Evolutionary conservation across 2,329 filamentous ascomycete genomes (phyloP).

Genomic region (Microdochium bolleyi): DNA sequence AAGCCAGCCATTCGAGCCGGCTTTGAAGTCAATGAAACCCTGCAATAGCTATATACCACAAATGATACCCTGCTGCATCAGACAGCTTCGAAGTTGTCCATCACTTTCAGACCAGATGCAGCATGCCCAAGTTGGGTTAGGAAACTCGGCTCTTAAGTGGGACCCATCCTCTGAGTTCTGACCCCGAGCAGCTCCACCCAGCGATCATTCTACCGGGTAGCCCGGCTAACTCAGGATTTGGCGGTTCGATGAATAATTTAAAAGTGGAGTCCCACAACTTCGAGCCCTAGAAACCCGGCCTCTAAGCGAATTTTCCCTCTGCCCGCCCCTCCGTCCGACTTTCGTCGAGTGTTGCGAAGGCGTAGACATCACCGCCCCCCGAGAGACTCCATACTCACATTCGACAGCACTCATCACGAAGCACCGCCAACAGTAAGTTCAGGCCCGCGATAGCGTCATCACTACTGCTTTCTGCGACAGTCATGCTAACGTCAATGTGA

Average conservation of each 20-base stretch:
- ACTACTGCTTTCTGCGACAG: constrained; percentile 5
- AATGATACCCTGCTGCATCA: too few relatives aligned
- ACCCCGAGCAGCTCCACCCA: background rate
- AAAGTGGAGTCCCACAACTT: background rate
- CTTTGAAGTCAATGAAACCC: background rate
- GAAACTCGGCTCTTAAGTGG: too few relatives aligned
- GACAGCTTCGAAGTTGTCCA: too few relatives aligned
- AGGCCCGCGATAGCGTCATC: constrained; percentile 10
- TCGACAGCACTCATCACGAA: constrained; percentile 31
- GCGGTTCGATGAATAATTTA: background rate
- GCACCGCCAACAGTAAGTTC: constrained; percentile 52
- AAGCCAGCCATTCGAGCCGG: background rate
- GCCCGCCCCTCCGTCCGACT: constrained; percentile 15
- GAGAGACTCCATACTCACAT: background rate
- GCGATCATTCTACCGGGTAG: background rate
- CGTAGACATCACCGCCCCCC: constrained; percentile 15
- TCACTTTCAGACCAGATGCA: too few relatives aligned
- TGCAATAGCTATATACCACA: background rate
- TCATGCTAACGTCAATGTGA: constrained; percentile 36
- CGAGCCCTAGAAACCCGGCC: constrained; percentile 1
- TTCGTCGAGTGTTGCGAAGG: constrained; percentile 11
- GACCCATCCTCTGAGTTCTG: too few relatives aligned
- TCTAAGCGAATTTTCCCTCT: constrained; percentile 25
- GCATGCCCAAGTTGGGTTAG: too few relatives aligned
- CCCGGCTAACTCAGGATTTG: background rate